Conservation (phyloP, 139 green algal species). For the Volvox africanus region DNA sequence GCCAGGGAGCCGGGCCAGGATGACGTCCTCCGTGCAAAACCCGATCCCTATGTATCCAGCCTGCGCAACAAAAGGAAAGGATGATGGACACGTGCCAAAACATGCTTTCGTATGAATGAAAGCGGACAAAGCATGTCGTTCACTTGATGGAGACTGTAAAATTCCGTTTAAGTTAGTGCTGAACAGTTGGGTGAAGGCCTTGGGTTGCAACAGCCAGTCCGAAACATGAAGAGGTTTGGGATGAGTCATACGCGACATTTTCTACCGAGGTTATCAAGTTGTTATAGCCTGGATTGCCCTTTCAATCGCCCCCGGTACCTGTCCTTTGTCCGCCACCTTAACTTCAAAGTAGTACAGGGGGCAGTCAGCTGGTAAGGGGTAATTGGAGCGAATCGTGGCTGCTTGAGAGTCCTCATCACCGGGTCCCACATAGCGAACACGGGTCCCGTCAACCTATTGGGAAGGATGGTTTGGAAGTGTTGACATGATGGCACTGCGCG, state of each 20-base stretch:
- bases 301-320: background rate
- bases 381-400: constrained; percentile 78
- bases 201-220: too few species aligned
- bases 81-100: background rate
- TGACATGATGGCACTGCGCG: background rate
- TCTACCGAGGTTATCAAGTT: too few species aligned
- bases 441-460: constrained; percentile 40
- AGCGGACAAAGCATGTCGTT: too few species aligned
- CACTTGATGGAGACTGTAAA: too few species aligned
- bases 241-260: too few species aligned
- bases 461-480: background rate
- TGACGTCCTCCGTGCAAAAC: constrained; percentile 73
- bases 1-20: constrained; percentile 81
- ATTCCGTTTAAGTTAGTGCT: too few species aligned
- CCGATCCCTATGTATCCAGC: constrained; percentile 75
- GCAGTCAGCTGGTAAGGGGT: constrained; percentile 69
- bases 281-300: too few species aligned
- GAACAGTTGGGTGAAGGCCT: too few species aligned
- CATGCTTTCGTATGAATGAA: too few species aligned
- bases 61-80: background rate
- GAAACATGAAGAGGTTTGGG: too few species aligned
- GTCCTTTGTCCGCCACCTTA: background rate
- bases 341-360: constrained; percentile 88
- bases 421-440: constrained; percentile 66
- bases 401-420: constrained; percentile 77